phyloP scores from a whole-genome alignment of 306 rosid species.

The apple (Malus domestica) region ASM211411v1 NC_041791.1:10311001-10311500 shows the following conservation, averaged over 20 bases:
- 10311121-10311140: too few species aligned
- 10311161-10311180: not conserved
- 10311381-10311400: not conserved
- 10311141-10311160: not conserved
- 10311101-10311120: too few species aligned
- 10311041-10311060: too few species aligned
- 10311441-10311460: not conserved
- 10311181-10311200: not conserved
- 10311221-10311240: constrained; percentile 5
- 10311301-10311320: too few species aligned
- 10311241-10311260: not conserved
- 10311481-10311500: too few species aligned
- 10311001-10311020: too few species aligned
- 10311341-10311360: constrained; percentile 1
- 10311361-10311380: constrained; percentile 18
- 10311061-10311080: too few species aligned
- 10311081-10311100: too few species aligned
- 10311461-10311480: too few species aligned
- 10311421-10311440: not conserved
- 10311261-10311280: not conserved
- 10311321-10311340: not conserved
- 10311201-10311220: not conserved
- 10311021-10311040: too few species aligned
- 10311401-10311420: not conserved
- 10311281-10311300: constrained; percentile 1